Percentiles rank a stretch among this genome's conserved stretches.
Conservation (phyloP, 1,139 yeast species). For the Blastobotrys illinoisensis region DNA sequence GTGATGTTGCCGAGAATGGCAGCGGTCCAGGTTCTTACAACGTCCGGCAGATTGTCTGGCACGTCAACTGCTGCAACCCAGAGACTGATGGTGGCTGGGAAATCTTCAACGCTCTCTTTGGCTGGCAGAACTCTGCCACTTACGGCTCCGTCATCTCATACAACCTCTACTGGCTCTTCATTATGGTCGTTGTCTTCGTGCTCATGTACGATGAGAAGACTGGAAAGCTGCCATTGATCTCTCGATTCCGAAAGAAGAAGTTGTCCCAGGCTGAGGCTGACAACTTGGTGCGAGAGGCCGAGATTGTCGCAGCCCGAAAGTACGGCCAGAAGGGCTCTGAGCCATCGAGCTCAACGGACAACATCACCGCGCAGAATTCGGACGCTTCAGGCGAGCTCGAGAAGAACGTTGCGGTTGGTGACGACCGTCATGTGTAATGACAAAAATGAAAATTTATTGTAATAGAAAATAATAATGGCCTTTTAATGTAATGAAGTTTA, state of each 20-base stretch:
- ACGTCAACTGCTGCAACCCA: conserved; percentile 94
- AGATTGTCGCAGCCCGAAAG: conserved; percentile 21
- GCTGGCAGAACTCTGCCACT: conserved; percentile 95
- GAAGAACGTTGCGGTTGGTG: neutral
- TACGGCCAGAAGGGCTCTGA: conserved; percentile 11
- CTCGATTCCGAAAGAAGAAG: conserved; percentile 22
- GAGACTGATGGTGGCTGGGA: conserved; percentile 90
- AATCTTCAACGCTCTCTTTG: conserved; percentile 82
- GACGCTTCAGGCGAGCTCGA: neutral
- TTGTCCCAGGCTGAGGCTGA: conserved; percentile 27
- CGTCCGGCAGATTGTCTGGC: conserved; percentile 78
- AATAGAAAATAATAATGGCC: neutral
- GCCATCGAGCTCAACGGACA: neutral
- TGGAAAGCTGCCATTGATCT: conserved; percentile 29
- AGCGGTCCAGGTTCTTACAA: conserved; percentile 95
- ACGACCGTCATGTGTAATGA: neutral
- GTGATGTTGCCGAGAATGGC: conserved; percentile 85
- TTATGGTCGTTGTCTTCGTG: conserved; percentile 45
- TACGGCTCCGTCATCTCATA: conserved; percentile 85
- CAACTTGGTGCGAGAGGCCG: conserved; percentile 30
- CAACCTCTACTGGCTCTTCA: conserved; percentile 65
- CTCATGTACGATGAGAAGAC: conserved; percentile 55
- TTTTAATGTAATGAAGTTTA: neutral
- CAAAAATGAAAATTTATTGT: neutral
- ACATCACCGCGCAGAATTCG: neutral